These are phyloP conservation scores for Porphyra umbilicalis DNA, from an alignment of 31 red algal genomes.

Conservation along the genomic window DNA sequence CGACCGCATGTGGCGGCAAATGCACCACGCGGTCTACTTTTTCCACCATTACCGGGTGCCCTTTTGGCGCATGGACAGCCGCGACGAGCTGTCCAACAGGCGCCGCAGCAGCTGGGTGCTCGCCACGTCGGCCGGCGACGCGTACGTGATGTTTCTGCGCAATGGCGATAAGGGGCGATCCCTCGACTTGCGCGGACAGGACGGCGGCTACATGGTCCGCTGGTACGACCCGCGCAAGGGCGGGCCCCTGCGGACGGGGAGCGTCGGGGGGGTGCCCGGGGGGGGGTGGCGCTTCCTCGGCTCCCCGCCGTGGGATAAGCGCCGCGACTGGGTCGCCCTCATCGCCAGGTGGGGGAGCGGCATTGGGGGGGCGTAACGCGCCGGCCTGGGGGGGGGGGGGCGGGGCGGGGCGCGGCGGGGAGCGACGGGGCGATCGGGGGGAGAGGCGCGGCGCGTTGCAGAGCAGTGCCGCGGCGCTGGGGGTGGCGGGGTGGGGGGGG, in stretches of 20 bases:
- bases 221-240: slow-evolving; percentile 31
- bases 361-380: not conserved
- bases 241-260: slow-evolving; percentile 8
- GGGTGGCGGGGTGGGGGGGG: too few relatives aligned
- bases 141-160: slow-evolving; percentile 27
- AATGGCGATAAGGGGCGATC: not conserved
- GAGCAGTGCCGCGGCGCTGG: too few relatives aligned
- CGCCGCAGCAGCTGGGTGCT: slow-evolving; percentile 8
- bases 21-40: slow-evolving; percentile 11
- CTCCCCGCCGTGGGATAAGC: slow-evolving; percentile 3
- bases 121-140: slow-evolving; percentile 20
- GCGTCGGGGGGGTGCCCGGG: slow-evolving; percentile 4
- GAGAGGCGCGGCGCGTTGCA: too few relatives aligned
- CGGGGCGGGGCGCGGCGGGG: too few relatives aligned
- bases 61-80: slow-evolving; percentile 33
- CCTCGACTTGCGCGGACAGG: slow-evolving; percentile 10
- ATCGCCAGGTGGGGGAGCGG: slow-evolving; percentile 4
- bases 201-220: slow-evolving; percentile 22
- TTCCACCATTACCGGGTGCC: slow-evolving; percentile 19
- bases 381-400: too few relatives aligned
- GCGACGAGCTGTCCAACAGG: not conserved
- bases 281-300: slow-evolving; percentile 10
- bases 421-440: too few relatives aligned
- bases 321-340: slow-evolving; percentile 21
- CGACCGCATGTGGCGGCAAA: slow-evolving; percentile 30